Conservation (phyloP, 225 moss, liverwort and hornwort genomes). For the Antitrichia curtipendula region DNA sequence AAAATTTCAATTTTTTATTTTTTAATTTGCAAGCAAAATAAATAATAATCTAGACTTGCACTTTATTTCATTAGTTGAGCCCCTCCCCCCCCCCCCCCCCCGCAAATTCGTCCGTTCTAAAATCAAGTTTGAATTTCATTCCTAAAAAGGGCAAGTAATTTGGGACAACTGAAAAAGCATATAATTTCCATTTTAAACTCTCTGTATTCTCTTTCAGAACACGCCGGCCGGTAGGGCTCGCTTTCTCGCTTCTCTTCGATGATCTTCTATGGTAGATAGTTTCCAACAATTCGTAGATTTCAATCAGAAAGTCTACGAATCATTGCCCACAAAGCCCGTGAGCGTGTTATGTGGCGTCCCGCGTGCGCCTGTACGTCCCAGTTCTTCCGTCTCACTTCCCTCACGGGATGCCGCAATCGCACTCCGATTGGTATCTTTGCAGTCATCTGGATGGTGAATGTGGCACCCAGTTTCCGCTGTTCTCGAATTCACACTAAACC, state of each 20-base stretch:
- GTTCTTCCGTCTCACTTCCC: background rate
- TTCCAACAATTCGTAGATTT: background rate
- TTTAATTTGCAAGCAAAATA: background rate
- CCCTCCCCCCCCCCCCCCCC: too few species aligned
- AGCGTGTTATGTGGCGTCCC: background rate
- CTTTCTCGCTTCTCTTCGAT: background rate
- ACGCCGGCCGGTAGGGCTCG: background rate
- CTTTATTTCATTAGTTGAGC: background rate
- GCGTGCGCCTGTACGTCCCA: background rate
- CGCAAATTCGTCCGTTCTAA: too few species aligned
- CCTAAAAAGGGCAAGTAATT: too few species aligned
- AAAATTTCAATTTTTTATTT: background rate
- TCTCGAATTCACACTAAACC: background rate
- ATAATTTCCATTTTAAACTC: background rate
- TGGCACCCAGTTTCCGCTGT: background rate
- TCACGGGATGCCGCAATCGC: background rate
- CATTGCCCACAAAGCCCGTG: background rate
- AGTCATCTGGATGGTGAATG: background rate
- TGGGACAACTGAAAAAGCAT: background rate
- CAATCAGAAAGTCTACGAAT: background rate
- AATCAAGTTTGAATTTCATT: background rate
- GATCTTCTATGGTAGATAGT: background rate
- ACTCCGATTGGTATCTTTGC: background rate
- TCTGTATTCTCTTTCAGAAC: background rate
- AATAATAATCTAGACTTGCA: background rate